A percentile compares a stretch with the other conserved stretches of the same genome.
These are phyloP conservation scores for Leishmania aethiopica DNA, from an alignment of 208 protist genomes.

Conservation along the genomic window DNA sequence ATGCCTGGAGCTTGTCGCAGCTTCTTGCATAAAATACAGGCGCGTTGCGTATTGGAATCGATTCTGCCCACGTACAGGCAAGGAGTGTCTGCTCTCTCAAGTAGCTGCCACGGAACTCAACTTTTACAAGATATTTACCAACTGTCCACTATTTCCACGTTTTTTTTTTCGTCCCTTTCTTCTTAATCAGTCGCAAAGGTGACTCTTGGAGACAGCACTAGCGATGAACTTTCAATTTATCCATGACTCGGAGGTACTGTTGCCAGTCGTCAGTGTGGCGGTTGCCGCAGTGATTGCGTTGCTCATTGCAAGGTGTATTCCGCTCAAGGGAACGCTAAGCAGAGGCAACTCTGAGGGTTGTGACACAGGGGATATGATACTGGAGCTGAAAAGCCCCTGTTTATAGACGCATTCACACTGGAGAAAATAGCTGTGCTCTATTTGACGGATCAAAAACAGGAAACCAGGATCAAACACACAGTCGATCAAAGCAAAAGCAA, in stretches of 20 bases:
- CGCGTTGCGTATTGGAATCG: background rate
- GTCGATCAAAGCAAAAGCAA: background rate
- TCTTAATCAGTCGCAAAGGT: background rate
- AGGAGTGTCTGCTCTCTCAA: background rate
- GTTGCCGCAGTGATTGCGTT: slow-evolving; percentile 16
- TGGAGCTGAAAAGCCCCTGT: background rate
- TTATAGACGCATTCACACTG: background rate
- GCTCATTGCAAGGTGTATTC: slow-evolving; percentile 15
- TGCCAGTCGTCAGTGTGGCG: slow-evolving; percentile 30
- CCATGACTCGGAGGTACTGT: slow-evolving; percentile 29
- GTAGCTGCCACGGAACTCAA: background rate
- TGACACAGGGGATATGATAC: background rate
- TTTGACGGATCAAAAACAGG: background rate
- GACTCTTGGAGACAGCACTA: background rate
- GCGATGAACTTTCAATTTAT: slow-evolving; percentile 46
- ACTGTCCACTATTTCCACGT: background rate
- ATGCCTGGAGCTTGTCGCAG: background rate
- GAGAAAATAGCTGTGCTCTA: slow-evolving; percentile 1
- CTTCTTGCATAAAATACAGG: background rate
- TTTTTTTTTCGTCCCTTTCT: background rate
- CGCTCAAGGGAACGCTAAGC: background rate
- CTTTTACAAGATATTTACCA: background rate
- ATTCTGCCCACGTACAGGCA: background rate
- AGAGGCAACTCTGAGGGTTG: background rate
- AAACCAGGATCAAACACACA: background rate